phyloP scores from a whole-genome alignment of 352 stramenopile genomes.

The Halophytophthora polymorphica region DNA sequence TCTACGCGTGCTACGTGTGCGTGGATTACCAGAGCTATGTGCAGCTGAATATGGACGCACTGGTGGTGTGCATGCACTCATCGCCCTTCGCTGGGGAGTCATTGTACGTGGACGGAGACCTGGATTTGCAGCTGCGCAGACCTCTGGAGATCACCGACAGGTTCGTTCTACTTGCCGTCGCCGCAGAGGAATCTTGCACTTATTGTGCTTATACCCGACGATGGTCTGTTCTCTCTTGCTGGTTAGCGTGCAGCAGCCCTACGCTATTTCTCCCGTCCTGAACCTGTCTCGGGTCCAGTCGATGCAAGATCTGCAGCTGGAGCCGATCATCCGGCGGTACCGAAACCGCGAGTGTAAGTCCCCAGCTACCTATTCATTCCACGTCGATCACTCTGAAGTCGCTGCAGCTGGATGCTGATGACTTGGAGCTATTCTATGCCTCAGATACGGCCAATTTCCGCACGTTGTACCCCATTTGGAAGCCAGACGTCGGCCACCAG shows the following conservation, averaged over 20 bases:
- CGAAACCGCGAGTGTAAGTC: slow-evolving; percentile 49
- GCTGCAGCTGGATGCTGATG: neutral
- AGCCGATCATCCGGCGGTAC: slow-evolving; percentile 32
- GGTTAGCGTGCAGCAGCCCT: slow-evolving; percentile 35
- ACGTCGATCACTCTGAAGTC: neutral
- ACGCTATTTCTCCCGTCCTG: slow-evolving; percentile 29
- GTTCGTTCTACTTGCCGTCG: slow-evolving; percentile 15
- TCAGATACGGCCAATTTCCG: slow-evolving; percentile 39
- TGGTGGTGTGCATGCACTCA: slow-evolving; percentile 36
- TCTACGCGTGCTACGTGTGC: neutral
- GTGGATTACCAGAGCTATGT: slow-evolving; percentile 24
- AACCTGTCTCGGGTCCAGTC: slow-evolving; percentile 38
- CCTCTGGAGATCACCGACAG: slow-evolving; percentile 40
- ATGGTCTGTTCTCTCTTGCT: too few relatives aligned
- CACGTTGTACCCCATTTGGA: slow-evolving; percentile 42
- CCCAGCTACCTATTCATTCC: too few relatives aligned
- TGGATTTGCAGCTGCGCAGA: slow-evolving; percentile 47
- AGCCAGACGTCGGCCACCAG: slow-evolving; percentile 16
- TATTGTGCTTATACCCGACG: neutral
- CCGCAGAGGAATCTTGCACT: neutral
- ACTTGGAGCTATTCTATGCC: neutral
- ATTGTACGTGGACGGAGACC: slow-evolving; percentile 54
- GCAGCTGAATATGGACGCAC: slow-evolving; percentile 65
- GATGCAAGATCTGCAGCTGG: slow-evolving; percentile 35
- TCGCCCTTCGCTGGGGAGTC: slow-evolving; percentile 32